Percentiles rank a stretch among this genome's conserved stretches.
Evolutionary conservation across 2,329 filamentous ascomycete species (phyloP).

Genomic region (Aspergillus fumigatus): DNA sequence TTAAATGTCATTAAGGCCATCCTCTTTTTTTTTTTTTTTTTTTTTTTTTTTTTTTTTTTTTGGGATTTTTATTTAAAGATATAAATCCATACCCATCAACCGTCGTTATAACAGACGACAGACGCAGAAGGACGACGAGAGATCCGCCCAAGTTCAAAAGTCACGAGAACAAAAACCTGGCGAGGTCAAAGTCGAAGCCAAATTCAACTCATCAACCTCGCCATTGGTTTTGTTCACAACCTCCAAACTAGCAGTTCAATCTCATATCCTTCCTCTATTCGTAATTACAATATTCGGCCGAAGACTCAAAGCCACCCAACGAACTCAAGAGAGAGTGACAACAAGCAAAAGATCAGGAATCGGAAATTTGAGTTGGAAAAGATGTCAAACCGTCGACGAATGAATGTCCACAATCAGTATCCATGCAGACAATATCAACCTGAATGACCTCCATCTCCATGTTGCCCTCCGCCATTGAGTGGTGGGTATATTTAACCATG

Average conservation of each 20-base stretch:
- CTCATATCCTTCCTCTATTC: neutral
- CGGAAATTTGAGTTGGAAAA: neutral
- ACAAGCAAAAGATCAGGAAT: neutral
- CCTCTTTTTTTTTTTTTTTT: neutral
- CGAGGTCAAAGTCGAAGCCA: neutral
- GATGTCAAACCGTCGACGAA: neutral
- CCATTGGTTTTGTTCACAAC: neutral
- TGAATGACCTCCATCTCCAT: neutral
- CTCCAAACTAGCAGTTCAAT: neutral
- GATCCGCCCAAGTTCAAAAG: neutral
- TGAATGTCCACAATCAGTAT: neutral
- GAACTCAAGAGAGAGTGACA: neutral
- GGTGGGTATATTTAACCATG: neutral
- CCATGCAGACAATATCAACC: neutral
- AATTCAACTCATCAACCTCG: neutral
- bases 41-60: neutral
- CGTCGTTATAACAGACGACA: neutral
- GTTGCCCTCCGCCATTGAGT: neutral
- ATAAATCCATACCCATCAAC: neutral
- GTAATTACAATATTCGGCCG: constrained; percentile 1
- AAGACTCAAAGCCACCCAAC: constrained; percentile 1
- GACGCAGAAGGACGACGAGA: neutral
- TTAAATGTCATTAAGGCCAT: constrained; percentile 4
- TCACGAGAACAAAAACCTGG: neutral
- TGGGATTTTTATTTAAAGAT: neutral